phyloP scores from a whole-genome alignment of 106 monocot species.

The Platanthera guangdongensis region DNA sequence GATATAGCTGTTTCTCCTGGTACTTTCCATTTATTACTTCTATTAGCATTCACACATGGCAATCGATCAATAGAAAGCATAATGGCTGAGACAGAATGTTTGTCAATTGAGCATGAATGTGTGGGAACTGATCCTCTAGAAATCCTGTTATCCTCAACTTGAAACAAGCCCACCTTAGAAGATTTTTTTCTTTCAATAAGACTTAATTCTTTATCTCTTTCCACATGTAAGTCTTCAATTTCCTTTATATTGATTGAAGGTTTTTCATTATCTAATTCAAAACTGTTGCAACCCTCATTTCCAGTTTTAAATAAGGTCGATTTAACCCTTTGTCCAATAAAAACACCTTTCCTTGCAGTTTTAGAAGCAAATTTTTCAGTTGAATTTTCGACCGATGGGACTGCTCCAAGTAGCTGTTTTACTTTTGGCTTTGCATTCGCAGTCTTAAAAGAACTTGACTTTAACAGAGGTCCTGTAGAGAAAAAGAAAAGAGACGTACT shows the following conservation, averaged over 20 bases:
- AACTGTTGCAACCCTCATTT: slow-evolving; percentile 10
- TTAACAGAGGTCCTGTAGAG: slow-evolving; percentile 36
- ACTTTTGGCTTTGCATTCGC: slow-evolving; percentile 37
- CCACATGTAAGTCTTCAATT: slow-evolving; percentile 19
- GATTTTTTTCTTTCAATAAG: slow-evolving; percentile 36
- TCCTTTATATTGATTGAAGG: slow-evolving; percentile 18
- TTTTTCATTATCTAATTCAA: slow-evolving; percentile 27
- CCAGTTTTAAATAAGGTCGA: slow-evolving; percentile 40
- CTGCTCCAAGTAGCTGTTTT: slow-evolving; percentile 29
- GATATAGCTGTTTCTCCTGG: neutral
- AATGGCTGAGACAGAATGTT: slow-evolving; percentile 37
- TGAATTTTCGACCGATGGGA: slow-evolving; percentile 22
- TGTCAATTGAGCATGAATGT: slow-evolving; percentile 57
- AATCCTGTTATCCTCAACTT: neutral
- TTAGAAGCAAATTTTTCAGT: slow-evolving; percentile 15
- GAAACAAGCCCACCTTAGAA: neutral
- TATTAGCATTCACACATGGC: slow-evolving; percentile 26
- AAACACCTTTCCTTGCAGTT: slow-evolving; percentile 22
- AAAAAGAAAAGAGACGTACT: neutral
- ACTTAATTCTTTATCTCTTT: slow-evolving; percentile 29
- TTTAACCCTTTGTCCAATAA: slow-evolving; percentile 20
- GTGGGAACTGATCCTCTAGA: slow-evolving; percentile 32
- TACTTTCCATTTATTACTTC: slow-evolving; percentile 30
- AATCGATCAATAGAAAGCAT: slow-evolving; percentile 51
- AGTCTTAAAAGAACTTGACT: slow-evolving; percentile 39